Conservation (phyloP, 179 eudicot genomes). For the Actinidia polygama region DNA sequence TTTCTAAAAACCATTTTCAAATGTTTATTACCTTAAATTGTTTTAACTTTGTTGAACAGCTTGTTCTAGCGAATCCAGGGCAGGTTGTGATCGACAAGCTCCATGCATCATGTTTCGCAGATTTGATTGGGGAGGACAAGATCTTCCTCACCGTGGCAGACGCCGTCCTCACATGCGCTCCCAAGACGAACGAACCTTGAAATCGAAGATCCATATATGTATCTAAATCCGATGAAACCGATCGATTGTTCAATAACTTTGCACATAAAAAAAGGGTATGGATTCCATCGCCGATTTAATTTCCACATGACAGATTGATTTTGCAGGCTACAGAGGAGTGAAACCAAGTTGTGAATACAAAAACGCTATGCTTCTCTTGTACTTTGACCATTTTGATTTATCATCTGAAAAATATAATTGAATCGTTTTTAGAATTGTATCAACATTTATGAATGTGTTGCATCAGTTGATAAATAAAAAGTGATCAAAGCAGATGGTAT, state of each 20-base stretch:
- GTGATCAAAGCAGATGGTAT: too few relatives aligned
- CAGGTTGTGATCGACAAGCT: constrained; percentile 73
- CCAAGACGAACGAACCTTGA: constrained; percentile 38
- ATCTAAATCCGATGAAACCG: too few relatives aligned
- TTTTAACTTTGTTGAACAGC: constrained; percentile 36
- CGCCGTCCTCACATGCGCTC: constrained; percentile 59
- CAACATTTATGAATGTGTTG: too few relatives aligned
- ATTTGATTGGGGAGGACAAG: constrained; percentile 60
- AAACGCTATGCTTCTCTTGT: too few relatives aligned
- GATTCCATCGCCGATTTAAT: too few relatives aligned
- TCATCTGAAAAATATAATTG: not conserved
- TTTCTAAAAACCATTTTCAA: too few relatives aligned
- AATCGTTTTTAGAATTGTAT: too few relatives aligned
- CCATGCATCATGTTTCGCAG: constrained; percentile 55
- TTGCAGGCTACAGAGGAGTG: too few relatives aligned
- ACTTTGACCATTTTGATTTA: not conserved
- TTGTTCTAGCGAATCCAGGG: constrained; percentile 84
- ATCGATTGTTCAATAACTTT: not conserved
- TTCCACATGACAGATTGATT: too few relatives aligned
- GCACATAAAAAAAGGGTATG: too few relatives aligned
- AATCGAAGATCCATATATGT: not conserved
- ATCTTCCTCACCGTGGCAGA: constrained; percentile 77
- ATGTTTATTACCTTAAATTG: not conserved
- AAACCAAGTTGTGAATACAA: too few relatives aligned
- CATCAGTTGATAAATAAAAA: too few relatives aligned